Evolutionary conservation across 768 basidiomycete genomes (phyloP).

Genomic region (Boletus speciosus): DNA sequence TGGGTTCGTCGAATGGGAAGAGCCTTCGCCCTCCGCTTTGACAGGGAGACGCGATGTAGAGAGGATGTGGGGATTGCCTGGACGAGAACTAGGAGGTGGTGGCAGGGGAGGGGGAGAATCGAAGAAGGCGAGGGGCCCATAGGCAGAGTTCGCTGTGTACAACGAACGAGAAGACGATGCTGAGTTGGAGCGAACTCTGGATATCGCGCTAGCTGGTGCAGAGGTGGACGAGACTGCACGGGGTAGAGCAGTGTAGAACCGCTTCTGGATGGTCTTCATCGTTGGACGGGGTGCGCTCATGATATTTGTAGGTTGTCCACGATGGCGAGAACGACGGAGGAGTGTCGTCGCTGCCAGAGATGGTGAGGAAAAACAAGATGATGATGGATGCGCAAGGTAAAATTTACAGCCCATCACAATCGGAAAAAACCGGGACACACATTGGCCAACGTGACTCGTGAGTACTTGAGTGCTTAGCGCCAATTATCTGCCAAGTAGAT

Average conservation of each 20-base stretch:
- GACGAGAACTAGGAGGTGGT: constrained; percentile 39
- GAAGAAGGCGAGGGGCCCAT: constrained; percentile 38
- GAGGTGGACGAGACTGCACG: constrained; percentile 30
- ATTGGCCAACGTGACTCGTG: neutral
- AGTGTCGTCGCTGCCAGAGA: constrained; percentile 13
- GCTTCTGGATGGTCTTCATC: constrained; percentile 51
- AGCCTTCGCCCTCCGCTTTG: constrained; percentile 45
- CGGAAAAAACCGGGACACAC: constrained; percentile 22
- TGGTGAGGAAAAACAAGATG: constrained; percentile 1
- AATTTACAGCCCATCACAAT: neutral
- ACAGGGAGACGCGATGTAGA: constrained; percentile 43
- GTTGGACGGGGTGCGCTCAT: constrained; percentile 39
- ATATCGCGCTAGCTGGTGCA: constrained; percentile 29
- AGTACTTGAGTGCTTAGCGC: neutral
- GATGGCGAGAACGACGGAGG: neutral
- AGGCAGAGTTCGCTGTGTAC: constrained; percentile 35
- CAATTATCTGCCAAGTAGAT: constrained; percentile 11
- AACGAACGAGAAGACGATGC: constrained; percentile 39
- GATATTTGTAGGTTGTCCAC: neutral
- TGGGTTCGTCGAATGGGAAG: constrained; percentile 31
- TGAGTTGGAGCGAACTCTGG: constrained; percentile 45
- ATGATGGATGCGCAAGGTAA: neutral
- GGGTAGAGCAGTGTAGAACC: constrained; percentile 44
- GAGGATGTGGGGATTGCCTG: constrained; percentile 37
- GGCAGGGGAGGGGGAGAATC: constrained; percentile 37